Conservation (phyloP, 345 rosid genomes). For the Luvunga scandens region DNA sequence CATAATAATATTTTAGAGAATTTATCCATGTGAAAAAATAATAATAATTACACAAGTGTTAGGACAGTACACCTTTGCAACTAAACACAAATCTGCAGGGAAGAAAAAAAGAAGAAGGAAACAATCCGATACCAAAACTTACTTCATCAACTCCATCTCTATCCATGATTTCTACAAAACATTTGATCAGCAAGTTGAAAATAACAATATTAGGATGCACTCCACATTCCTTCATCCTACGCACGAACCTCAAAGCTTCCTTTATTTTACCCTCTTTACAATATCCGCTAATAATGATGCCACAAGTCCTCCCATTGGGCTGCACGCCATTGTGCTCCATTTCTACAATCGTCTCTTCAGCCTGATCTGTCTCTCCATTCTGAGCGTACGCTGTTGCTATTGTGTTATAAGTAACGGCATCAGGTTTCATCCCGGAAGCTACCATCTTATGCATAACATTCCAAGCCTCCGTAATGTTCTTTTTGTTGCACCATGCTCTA, state of each 20-base stretch:
- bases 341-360: slow-evolving; percentile 43
- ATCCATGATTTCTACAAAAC: slow-evolving; percentile 58
- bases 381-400: slow-evolving; percentile 56
- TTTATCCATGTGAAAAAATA: no score
- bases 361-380: slow-evolving; percentile 46
- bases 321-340: slow-evolving; percentile 38
- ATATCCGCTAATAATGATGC: slow-evolving; percentile 57
- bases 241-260: slow-evolving; percentile 51
- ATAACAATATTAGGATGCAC: slow-evolving; percentile 55
- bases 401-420: slow-evolving; percentile 59
- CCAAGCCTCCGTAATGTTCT: slow-evolving; percentile 53
- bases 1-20: slow-evolving; percentile 4
- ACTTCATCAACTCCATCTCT: slow-evolving; percentile 65
- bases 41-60: no score
- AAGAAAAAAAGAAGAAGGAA: neutral
- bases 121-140: slow-evolving; percentile 8
- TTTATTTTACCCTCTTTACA: slow-evolving; percentile 50
- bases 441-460: slow-evolving; percentile 49
- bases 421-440: slow-evolving; percentile 48
- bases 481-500: slow-evolving; percentile 65
- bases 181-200: slow-evolving; percentile 57
- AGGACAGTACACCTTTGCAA: neutral
- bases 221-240: slow-evolving; percentile 45
- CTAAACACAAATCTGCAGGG: neutral
- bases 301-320: slow-evolving; percentile 58